phyloP scores from a whole-genome alignment of 768 basidiomycete species.

The Pseudohyphozyma bogoriensis region DNA sequence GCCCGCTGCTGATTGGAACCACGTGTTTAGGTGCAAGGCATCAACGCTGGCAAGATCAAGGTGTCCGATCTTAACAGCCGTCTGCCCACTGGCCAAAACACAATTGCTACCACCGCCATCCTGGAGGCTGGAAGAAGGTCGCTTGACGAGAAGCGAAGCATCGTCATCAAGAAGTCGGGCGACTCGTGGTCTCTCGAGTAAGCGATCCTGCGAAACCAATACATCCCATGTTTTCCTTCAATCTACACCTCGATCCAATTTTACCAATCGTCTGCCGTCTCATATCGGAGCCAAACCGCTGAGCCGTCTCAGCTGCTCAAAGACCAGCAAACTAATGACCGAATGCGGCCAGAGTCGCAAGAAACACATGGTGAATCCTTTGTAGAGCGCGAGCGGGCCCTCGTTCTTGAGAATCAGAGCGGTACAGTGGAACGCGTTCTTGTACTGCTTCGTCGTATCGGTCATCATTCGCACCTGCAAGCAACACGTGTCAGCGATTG shows the following conservation, averaged over 20 bases:
- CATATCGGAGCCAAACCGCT: too few relatives aligned
- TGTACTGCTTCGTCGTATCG: conserved; percentile 25
- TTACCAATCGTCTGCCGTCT: too few relatives aligned
- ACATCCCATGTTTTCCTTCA: too few relatives aligned
- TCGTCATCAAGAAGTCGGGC: conserved; percentile 59
- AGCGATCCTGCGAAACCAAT: too few relatives aligned
- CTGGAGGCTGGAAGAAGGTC: conserved; percentile 82
- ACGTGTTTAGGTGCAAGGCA: conserved; percentile 65
- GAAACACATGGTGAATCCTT: conserved; percentile 28
- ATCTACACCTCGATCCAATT: too few relatives aligned
- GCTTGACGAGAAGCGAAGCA: conserved; percentile 77
- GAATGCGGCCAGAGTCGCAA: conserved; percentile 23
- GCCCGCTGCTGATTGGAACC: conserved; percentile 42
- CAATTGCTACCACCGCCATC: conserved; percentile 75
- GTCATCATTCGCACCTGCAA: conserved; percentile 32
- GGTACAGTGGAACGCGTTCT: conserved; percentile 21
- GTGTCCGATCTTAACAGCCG: conserved; percentile 66
- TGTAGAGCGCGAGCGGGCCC: conserved; percentile 26
- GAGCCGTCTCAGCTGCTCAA: conserved; percentile 26
- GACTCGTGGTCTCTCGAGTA: conserved; percentile 60
- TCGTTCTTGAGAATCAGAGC: conserved; percentile 27
- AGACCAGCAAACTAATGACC: conserved; percentile 15
- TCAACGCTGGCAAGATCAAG: conserved; percentile 59
- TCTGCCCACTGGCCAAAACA: conserved; percentile 79
- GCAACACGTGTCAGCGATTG: not conserved